A percentile compares a stretch with the other conserved stretches of the same genome.
Evolutionary conservation across 2,329 filamentous ascomycete species (phyloP).

Genomic region (Nigrospora oryzae): DNA sequence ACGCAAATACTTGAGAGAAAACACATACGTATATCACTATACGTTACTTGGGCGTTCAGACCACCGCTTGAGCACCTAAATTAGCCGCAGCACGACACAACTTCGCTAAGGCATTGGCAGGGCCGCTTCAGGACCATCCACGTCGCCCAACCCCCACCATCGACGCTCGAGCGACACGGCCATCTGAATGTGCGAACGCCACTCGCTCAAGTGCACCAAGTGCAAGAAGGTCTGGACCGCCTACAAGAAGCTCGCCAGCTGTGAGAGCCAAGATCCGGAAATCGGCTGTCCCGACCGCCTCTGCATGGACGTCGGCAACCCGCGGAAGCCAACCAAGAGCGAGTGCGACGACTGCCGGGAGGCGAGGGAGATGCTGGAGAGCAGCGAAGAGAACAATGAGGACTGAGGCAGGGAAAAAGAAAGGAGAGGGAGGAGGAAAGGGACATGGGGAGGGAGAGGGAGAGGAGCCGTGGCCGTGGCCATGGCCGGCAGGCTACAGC

Average conservation of each 20-base stretch:
- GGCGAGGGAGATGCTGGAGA: slow-evolving; percentile 18
- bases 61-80: too few relatives aligned
- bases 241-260: slow-evolving; percentile 26
- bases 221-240: slow-evolving; percentile 23
- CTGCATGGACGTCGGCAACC: slow-evolving; percentile 28
- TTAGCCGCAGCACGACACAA: too few relatives aligned
- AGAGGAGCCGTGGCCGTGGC: background rate
- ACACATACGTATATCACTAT: too few relatives aligned
- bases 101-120: too few relatives aligned
- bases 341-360: slow-evolving; percentile 23
- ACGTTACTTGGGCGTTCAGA: too few relatives aligned
- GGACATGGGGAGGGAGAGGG: background rate
- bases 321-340: slow-evolving; percentile 18
- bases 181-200: slow-evolving; percentile 26
- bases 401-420: background rate
- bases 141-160: too few relatives aligned
- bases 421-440: background rate
- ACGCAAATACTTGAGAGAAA: too few relatives aligned
- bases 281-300: slow-evolving; percentile 21
- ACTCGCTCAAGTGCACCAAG: slow-evolving; percentile 20
- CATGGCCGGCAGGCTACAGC: too few relatives aligned
- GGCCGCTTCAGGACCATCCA: too few relatives aligned
- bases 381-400: slow-evolving; percentile 12
- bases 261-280: slow-evolving; percentile 21
- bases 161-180: too few relatives aligned